Evolutionary conservation across 192 early-diverging fungal genomes (phyloP), one percentile per base, ranked within the genome.

Genomic region (Bifiguratus adelaidae): DNA sequence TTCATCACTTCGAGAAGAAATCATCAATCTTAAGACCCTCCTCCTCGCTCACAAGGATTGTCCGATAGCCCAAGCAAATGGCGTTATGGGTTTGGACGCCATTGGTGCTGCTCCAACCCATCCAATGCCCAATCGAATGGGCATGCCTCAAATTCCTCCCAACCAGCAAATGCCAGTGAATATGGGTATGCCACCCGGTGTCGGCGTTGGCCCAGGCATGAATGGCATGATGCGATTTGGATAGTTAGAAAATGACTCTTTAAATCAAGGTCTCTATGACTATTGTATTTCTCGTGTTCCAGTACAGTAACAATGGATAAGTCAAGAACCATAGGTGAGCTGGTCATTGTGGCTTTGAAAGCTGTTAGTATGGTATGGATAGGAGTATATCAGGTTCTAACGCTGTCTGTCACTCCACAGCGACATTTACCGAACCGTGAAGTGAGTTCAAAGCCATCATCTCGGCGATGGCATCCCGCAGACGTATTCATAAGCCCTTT

Each of bases 21-120:
- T 89, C 26, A 59, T 89, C 34, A 81, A 82, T 20, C 53, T 89
- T 22, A 88, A 82, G 42, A 80, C 86, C 2, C 49, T 92, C 41
- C 58, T 92, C 12, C 60, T 83, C 22, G 80, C 86, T 0, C 87
- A 92, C 52, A 75, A 78, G 28, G 80, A 89, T 34, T 92, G 89
- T 46, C 61, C 79, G 11, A 63, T 85, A 18, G 76, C 82, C 2
- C 71, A 77, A 32, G 65, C 80, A 7, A 81, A 79, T 48, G 86
- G 82, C 19, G 78, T 80, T 9, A 51, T 68, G 54, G 71, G 68
- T 12, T 37, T 78, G 0, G 78, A 76, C 37, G 37, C 37, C 12
- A 38, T 38, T 38, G 37, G 37, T 4, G 37, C 37, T 38, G n/a
- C 37, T 21, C 7, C 37, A 15, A 12, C 16, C 16, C 7, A 38